A percentile compares a stretch with the other conserved stretches of the same genome.
Conservation (phyloP, 371 early-diverging fungal species). For the Smittium mucronatum region DNA sequence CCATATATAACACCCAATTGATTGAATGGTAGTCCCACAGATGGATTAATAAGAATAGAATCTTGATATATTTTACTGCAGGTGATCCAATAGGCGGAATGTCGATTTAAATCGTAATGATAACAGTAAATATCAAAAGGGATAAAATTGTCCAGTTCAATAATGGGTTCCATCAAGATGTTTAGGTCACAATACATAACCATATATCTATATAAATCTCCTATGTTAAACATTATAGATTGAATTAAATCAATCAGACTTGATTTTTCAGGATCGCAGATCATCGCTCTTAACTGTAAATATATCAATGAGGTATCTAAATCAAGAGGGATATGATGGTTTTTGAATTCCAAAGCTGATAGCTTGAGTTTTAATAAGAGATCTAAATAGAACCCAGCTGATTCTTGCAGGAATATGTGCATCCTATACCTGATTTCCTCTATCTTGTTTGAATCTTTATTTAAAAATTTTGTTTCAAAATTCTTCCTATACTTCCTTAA, state of each 20-base stretch:
- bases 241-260: not conserved
- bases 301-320: not conserved
- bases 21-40: slow-evolving; percentile 3
- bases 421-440: not conserved
- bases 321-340: not conserved
- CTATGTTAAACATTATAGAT: slow-evolving; percentile 3
- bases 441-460: not conserved
- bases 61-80: not conserved
- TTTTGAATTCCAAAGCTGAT: not conserved
- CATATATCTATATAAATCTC: slow-evolving; percentile 8
- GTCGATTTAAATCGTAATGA: not conserved
- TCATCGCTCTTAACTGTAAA: not conserved
- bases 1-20: slow-evolving; percentile 9
- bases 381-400: not conserved
- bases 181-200: slow-evolving; percentile 4
- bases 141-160: not conserved
- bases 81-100: not conserved
- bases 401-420: not conserved
- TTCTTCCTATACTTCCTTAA: not conserved
- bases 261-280: not conserved
- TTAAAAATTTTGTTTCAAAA: not conserved
- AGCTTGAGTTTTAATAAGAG: not conserved
- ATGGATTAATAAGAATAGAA: not conserved
- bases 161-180: not conserved
- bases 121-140: too few relatives aligned